Base-by-base conservation (phyloP, 768 basidiomycete species). In the Lentinus brumalis region DNA sequence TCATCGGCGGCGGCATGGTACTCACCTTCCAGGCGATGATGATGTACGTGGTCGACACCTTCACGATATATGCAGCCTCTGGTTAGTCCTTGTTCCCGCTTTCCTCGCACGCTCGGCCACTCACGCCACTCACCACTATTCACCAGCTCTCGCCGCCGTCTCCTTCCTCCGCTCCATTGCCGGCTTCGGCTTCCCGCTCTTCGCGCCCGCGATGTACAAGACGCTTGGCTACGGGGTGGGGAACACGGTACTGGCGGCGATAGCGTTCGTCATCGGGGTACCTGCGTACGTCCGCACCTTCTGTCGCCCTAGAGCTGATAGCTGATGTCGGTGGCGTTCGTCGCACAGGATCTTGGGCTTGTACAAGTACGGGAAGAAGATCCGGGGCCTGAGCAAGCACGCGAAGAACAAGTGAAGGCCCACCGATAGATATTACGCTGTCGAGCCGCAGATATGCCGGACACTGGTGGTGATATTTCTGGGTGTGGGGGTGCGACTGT, bases 131-230 rank as follows among this genome's bases (percentile, higher is more conserved):
- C 52, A 59, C 60, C 51, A 40, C 1, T 72, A 60, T 8, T 35
- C 15, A 10, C 11, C 56, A 83, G 86, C 88, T 2, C 73, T 92
- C 8, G 88, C 89, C 0, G 87, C 88, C 0, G 82, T 84, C 10
- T 76, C 85, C 0, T 87, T 71, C 66, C 70, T 91, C 7, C 83
- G 90, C 15, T 84, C 86, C 0, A 58, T 89, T 0, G 82, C 83
- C 1, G 91, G 89, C 0, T 91, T 89, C 57, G 85, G 79, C 0
- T 91, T 92, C 69, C 91, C 90, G 1, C 73, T 92, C 16, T 92
- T 92, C 64, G 87, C 86, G 9, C 84, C 87, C 21, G 75, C 81
- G 35, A 88, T 91, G 84, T 91, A 82, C 71, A 67, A 75, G 1
- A 73, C 76, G 12, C 75, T 91, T 1, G 90, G 89, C 3, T 87